These are phyloP conservation scores for Saussurea involucrata DNA, from an alignment of 129 eudicot genomes.

Conservation along the genomic window DNA sequence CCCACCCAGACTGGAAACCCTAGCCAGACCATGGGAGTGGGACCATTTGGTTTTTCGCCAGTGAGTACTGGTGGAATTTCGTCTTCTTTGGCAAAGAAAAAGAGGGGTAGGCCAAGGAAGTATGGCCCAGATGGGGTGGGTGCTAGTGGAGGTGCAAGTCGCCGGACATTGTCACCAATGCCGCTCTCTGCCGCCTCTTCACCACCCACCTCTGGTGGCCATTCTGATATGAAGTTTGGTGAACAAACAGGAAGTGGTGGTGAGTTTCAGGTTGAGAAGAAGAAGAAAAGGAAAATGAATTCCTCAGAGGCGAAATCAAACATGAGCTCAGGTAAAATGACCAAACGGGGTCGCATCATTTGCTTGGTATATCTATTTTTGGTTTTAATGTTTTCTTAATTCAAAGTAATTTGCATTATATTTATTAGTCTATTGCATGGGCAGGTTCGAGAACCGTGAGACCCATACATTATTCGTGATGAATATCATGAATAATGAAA, in stretches of 20 bases:
- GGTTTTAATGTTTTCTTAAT: not conserved
- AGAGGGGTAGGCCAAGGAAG: slow-evolving; percentile 86
- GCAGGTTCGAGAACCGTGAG: not conserved
- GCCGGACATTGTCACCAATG: slow-evolving; percentile 35
- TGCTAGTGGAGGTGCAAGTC: slow-evolving; percentile 11
- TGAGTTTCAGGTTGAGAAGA: slow-evolving; percentile 33
- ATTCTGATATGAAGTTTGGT: slow-evolving; percentile 30
- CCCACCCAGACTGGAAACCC: slow-evolving; percentile 17
- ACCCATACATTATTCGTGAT: not conserved
- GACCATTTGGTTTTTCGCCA: slow-evolving; percentile 21
- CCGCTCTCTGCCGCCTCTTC: slow-evolving; percentile 44
- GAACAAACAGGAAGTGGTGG: slow-evolving; percentile 37
- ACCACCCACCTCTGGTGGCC: slow-evolving; percentile 39
- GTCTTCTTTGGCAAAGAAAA: slow-evolving; percentile 53
- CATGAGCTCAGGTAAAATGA: slow-evolving; percentile 48
- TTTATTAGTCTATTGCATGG: not conserved
- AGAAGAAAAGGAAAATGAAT: slow-evolving; percentile 24
- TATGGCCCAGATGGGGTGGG: slow-evolving; percentile 55
- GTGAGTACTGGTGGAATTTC: slow-evolving; percentile 13
- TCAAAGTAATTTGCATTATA: not conserved
- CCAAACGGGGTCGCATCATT: not conserved
- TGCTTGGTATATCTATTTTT: not conserved
- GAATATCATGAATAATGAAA: not conserved
- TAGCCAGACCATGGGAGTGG: not conserved
- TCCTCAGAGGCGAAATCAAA: slow-evolving; percentile 44